A percentile compares a stretch with the other conserved stretches of the same genome.
These are phyloP conservation scores for Naumovozyma castellii DNA, from an alignment of 805 yeast species.

Conservation along the genomic window DNA sequence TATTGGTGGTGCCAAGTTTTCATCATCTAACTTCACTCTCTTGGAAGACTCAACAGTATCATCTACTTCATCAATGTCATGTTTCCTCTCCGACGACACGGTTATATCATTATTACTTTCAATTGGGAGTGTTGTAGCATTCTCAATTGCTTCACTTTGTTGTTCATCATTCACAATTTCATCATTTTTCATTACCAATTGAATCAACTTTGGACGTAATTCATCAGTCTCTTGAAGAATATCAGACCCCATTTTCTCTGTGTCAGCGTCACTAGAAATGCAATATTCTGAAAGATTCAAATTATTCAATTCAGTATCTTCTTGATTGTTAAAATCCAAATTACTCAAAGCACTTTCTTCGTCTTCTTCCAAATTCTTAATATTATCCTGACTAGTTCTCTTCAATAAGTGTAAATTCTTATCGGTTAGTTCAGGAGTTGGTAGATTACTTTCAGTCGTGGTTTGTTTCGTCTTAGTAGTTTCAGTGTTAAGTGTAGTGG, in stretches of 20 bases:
- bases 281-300: slow-evolving; percentile 34
- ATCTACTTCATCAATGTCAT: background rate
- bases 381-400: background rate
- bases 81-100: background rate
- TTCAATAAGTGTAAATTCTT: background rate
- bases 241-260: slow-evolving; percentile 66
- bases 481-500: no score
- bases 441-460: no score
- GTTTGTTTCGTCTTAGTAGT: no score
- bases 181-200: slow-evolving; percentile 10
- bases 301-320: slow-evolving; percentile 40
- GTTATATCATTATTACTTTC: no score
- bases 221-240: slow-evolving; percentile 11
- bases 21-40: slow-evolving; percentile 9
- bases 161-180: background rate
- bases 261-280: slow-evolving; percentile 70
- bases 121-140: no score
- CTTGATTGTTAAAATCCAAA: slow-evolving; percentile 15
- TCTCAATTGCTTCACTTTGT: no score
- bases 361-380: slow-evolving; percentile 7
- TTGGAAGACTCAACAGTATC: no score
- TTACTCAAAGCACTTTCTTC: slow-evolving; percentile 22
- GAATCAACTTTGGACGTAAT: slow-evolving; percentile 14
- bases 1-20: slow-evolving; percentile 24
- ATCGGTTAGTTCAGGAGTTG: no score